These are phyloP conservation scores for Fusarium phyllophilum DNA, from an alignment of 2,329 filamentous ascomycete species.

Conservation along the genomic window DNA sequence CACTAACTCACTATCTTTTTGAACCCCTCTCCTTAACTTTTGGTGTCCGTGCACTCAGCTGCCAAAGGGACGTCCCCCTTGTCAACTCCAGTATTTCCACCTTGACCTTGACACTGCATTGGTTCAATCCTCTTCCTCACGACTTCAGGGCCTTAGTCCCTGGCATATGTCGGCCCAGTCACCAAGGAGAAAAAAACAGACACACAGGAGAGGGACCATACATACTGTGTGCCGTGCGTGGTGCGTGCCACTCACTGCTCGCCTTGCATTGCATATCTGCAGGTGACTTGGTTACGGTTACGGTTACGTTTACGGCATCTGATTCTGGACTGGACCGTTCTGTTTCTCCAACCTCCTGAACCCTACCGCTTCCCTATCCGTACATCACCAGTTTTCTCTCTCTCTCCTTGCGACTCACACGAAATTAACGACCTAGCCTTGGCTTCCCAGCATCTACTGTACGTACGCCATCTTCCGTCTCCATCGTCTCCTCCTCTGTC, in stretches of 20 bases:
- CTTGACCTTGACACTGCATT: slow-evolving; percentile 8
- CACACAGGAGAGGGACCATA: background rate
- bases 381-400: slow-evolving; percentile 15
- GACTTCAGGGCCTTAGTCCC: slow-evolving; percentile 15
- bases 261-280: background rate
- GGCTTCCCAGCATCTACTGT: background rate
- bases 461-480: slow-evolving; percentile 21
- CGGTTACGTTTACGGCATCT: background rate
- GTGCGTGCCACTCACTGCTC: background rate
- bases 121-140: slow-evolving; percentile 23
- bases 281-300: background rate
- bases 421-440: slow-evolving; percentile 16
- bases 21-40: slow-evolving; percentile 21
- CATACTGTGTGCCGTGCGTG: background rate
- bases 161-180: slow-evolving; percentile 9
- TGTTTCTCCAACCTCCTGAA: slow-evolving; percentile 5
- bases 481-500: background rate
- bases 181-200: background rate
- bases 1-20: background rate
- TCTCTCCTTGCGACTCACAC: slow-evolving; percentile 4
- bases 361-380: background rate
- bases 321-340: background rate
- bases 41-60: slow-evolving; percentile 25
- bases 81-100: slow-evolving; percentile 11
- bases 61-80: slow-evolving; percentile 23